Percentiles rank a stretch among this genome's conserved stretches.
Evolutionary conservation across 495 filamentous ascomycete genomes (phyloP).

Genomic region (Filosporella fistucella): DNA sequence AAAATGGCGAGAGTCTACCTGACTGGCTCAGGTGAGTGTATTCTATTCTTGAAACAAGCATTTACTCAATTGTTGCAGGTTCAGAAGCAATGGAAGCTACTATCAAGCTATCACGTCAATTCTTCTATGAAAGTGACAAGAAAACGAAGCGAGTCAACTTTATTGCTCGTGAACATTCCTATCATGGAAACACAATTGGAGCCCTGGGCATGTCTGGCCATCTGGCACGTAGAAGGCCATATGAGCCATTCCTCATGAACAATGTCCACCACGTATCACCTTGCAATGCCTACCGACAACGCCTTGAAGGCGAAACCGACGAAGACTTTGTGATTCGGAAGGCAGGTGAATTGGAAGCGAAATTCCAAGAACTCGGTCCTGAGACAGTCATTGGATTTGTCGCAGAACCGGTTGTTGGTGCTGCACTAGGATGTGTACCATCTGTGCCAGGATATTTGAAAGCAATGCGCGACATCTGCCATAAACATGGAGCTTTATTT

Average conservation of each 20-base stretch:
- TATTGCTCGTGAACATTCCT: conserved; percentile 65
- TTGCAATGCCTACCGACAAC: conserved; percentile 62
- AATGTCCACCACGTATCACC: conserved; percentile 64
- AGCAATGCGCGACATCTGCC: conserved; percentile 58
- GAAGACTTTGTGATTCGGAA: conserved; percentile 43
- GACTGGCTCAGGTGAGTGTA: conserved; percentile 51
- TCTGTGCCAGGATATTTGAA: conserved; percentile 59
- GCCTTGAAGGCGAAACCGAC: conserved; percentile 39
- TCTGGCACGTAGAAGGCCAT: conserved; percentile 55
- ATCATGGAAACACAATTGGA: conserved; percentile 72
- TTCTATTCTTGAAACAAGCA: neutral
- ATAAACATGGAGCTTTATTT: conserved; percentile 60
- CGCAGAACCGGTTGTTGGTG: conserved; percentile 63
- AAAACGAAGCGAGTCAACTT: conserved; percentile 48
- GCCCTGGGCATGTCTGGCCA: conserved; percentile 62
- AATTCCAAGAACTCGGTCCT: conserved; percentile 68
- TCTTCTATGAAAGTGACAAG: conserved; percentile 46
- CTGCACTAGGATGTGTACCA: conserved; percentile 59
- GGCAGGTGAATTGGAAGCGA: conserved; percentile 64
- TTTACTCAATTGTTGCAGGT: conserved; percentile 30
- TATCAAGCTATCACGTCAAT: conserved; percentile 60
- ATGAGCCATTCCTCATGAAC: conserved; percentile 57
- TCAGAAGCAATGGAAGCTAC: conserved; percentile 65
- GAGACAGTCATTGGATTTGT: conserved; percentile 73
- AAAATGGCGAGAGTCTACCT: conserved; percentile 42